These are phyloP conservation scores for Ensete glaucum DNA, from an alignment of 176 grass and related monocot genomes.

Conservation along the genomic window DNA sequence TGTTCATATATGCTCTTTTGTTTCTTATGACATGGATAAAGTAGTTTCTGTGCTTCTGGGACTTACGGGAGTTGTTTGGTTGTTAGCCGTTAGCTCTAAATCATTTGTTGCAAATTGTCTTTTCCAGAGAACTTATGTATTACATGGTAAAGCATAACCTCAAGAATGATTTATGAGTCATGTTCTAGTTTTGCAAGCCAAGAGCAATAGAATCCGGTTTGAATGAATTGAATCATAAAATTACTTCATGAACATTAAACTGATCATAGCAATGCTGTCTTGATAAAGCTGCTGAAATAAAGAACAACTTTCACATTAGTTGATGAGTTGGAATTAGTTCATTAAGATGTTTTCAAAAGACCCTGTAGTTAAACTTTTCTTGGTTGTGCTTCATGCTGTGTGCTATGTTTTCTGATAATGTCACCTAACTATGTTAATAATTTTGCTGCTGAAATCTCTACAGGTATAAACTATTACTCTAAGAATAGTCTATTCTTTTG, in stretches of 20 bases:
- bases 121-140: too few relatives aligned
- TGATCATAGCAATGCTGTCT: background rate
- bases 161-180: background rate
- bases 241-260: background rate
- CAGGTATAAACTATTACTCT: background rate
- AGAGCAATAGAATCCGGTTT: background rate
- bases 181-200: background rate
- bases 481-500: background rate
- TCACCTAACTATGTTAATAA: background rate
- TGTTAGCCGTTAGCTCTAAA: too few relatives aligned
- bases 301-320: background rate
- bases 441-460: background rate
- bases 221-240: background rate
- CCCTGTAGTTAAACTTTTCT: background rate
- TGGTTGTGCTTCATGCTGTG: background rate
- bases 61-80: background rate
- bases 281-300: background rate
- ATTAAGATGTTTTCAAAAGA: background rate
- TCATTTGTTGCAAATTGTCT: too few relatives aligned
- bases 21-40: background rate
- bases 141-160: too few relatives aligned
- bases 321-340: background rate
- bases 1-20: background rate
- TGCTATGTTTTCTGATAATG: background rate
- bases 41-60: background rate